Percentiles rank a stretch among this genome's conserved stretches.
Evolutionary conservation across 208 protist species (phyloP).

Genomic region (Trypanosoma scelopori): DNA sequence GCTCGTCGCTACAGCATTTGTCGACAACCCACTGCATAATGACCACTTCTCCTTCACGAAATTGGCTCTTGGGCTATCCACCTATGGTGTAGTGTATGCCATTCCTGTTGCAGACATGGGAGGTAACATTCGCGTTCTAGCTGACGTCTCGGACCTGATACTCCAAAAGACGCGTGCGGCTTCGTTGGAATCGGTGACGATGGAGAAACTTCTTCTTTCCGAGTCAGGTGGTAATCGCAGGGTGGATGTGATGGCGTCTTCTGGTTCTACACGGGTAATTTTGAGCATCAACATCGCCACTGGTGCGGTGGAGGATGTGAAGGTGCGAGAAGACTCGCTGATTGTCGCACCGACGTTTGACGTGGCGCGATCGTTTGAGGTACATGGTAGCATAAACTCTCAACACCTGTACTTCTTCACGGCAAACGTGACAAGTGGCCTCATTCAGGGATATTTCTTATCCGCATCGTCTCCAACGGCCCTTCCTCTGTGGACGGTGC

Average conservation of each 20-base stretch:
- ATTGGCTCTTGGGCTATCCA: conserved; percentile 53
- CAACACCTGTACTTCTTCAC: conserved; percentile 44
- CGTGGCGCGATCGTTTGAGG: conserved; percentile 38
- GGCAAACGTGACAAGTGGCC: conserved; percentile 32
- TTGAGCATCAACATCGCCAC: conserved; percentile 27
- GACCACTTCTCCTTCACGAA: conserved; percentile 89
- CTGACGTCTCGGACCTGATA: conserved; percentile 53
- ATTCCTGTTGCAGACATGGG: conserved; percentile 65
- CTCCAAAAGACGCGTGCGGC: conserved; percentile 33
- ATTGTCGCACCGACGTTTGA: conserved; percentile 37
- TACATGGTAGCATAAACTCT: conserved; percentile 31
- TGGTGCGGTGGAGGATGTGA: conserved; percentile 19
- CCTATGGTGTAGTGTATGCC: conserved; percentile 61
- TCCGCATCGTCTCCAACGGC: conserved; percentile 27
- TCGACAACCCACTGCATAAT: conserved; percentile 29
- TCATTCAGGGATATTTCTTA: conserved; percentile 60
- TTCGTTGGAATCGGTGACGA: conserved; percentile 47
- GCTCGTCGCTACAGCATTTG: conserved; percentile 49
- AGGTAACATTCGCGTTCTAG: conserved; percentile 39
- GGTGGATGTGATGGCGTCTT: conserved; percentile 22
- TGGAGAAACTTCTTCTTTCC: conserved; percentile 35
- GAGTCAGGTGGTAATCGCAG: background rate
- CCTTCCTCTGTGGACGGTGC: conserved; percentile 57
- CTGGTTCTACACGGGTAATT: conserved; percentile 15
- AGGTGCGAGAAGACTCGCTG: conserved; percentile 28